These are phyloP conservation scores for Pterulicium gracile DNA, from an alignment of 1,284 basidiomycete species.

Conservation along the genomic window DNA sequence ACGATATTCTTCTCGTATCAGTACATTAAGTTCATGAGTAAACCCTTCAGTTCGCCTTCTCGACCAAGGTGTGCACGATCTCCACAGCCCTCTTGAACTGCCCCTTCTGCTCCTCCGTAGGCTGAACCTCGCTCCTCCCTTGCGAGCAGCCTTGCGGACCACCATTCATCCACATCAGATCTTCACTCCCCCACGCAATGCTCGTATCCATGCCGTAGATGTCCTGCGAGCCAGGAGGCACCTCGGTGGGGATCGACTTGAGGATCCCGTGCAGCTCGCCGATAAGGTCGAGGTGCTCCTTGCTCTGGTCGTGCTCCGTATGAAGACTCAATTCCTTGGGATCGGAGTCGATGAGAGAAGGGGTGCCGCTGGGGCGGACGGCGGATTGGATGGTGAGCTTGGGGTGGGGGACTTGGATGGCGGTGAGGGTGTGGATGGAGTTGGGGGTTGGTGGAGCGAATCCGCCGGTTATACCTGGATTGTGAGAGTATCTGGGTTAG, in stretches of 20 bases:
- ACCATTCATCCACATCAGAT: slow-evolving; percentile 50
- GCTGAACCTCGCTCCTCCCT: slow-evolving; percentile 34
- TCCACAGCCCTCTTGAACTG: slow-evolving; percentile 59
- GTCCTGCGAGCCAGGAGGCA: slow-evolving; percentile 50
- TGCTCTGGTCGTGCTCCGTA: slow-evolving; percentile 12
- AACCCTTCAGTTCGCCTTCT: slow-evolving; percentile 21
- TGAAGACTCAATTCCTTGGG: slow-evolving; percentile 31
- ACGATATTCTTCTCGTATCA: background rate
- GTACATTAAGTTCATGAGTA: background rate
- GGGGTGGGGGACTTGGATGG: slow-evolving; percentile 17
- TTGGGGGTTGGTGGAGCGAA: slow-evolving; percentile 58
- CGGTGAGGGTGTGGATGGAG: slow-evolving; percentile 42
- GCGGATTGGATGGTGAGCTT: slow-evolving; percentile 37
- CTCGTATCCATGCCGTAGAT: slow-evolving; percentile 61
- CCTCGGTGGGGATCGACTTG: slow-evolving; percentile 43
- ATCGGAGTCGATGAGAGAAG: slow-evolving; percentile 27
- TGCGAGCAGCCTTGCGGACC: slow-evolving; percentile 48
- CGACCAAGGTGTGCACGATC: slow-evolving; percentile 45
- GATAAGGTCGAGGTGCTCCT: slow-evolving; percentile 32
- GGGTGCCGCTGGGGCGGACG: slow-evolving; percentile 36
- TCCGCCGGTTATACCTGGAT: slow-evolving; percentile 63
- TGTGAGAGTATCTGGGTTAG: too few species aligned
- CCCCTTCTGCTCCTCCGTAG: slow-evolving; percentile 48
- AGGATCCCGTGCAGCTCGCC: slow-evolving; percentile 48
- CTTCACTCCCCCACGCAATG: slow-evolving; percentile 50